Conservation (phyloP, 192 early-diverging fungal genomes). For the Lobosporangium transversale region DNA sequence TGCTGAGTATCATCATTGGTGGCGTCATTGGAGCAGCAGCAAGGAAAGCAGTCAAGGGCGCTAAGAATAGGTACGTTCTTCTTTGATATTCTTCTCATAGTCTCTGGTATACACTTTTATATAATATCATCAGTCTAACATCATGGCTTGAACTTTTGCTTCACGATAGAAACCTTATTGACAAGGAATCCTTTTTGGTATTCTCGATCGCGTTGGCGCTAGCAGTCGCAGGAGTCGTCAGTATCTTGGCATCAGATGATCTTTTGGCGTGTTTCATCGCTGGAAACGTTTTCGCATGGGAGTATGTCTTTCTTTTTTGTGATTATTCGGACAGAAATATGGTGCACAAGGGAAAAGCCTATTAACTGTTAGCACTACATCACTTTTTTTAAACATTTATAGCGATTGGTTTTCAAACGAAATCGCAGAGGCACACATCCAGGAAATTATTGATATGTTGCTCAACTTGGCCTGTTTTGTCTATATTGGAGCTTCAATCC, state of each 20-base stretch:
- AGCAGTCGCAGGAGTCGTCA: constrained; percentile 74
- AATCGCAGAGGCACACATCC: constrained; percentile 82
- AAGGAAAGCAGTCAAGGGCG: constrained; percentile 73
- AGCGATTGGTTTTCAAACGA: constrained; percentile 88
- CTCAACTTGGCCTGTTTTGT: constrained; percentile 91
- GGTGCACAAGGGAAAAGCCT: too few species aligned
- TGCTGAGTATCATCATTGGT: constrained; percentile 77
- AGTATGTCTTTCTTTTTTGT: constrained; percentile 59
- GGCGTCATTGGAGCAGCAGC: constrained; percentile 72
- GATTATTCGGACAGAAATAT: too few species aligned
- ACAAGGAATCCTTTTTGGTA: constrained; percentile 87
- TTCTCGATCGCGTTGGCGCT: constrained; percentile 82
- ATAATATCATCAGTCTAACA: too few species aligned
- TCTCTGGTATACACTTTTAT: too few species aligned
- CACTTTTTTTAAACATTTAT: too few species aligned
- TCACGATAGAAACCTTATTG: constrained; percentile 73
- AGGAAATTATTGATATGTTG: constrained; percentile 90
- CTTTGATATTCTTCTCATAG: too few species aligned
- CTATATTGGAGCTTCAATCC: constrained; percentile 84
- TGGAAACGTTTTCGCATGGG: constrained; percentile 87
- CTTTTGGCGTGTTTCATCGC: constrained; percentile 83
- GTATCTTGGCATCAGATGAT: constrained; percentile 77
- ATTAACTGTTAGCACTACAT: too few species aligned
- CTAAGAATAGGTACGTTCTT: constrained; percentile 69
- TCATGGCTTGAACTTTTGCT: background rate